Conservation (phyloP, 2,329 filamentous ascomycete genomes). For the Nothomitra cinnamomea region DNA sequence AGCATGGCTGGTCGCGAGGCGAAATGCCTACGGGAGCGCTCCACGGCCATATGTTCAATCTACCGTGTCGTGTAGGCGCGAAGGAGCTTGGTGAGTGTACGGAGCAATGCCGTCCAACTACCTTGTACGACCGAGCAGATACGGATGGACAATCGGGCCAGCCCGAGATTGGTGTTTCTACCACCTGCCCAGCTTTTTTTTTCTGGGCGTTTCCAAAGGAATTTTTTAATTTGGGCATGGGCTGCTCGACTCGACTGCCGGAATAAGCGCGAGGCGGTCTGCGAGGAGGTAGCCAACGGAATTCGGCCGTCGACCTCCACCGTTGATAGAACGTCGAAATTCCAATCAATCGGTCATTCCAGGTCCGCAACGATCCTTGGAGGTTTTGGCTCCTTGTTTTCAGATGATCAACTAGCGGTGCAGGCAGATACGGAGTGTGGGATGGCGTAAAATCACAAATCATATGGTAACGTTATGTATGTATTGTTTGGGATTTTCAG, state of each 20-base stretch:
- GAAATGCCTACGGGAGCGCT: too few relatives aligned
- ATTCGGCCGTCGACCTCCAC: neutral
- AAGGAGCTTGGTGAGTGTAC: too few relatives aligned
- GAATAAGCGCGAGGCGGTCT: constrained; percentile 4
- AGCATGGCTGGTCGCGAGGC: too few relatives aligned
- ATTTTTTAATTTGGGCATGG: neutral
- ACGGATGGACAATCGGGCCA: neutral
- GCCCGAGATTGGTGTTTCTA: neutral
- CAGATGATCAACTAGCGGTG: neutral
- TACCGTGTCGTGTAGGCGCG: too few relatives aligned
- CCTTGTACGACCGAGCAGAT: neutral
- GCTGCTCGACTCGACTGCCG: neutral
- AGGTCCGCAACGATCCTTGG: neutral
- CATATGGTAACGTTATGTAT: too few relatives aligned
- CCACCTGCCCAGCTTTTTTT: neutral
- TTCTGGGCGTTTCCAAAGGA: neutral
- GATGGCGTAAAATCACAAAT: too few relatives aligned
- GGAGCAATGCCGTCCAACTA: too few relatives aligned
- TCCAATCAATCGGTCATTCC: neutral
- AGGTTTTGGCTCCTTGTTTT: neutral
- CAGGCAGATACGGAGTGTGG: too few relatives aligned
- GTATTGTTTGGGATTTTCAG: neutral
- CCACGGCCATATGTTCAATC: too few relatives aligned
- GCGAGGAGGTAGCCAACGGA: neutral
- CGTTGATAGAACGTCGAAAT: neutral